Evolutionary conservation across 2,329 filamentous ascomycete genomes (phyloP), one percentile per base, ranked within the genome.

Genomic region (Colletotrichum cuscutae): DNA sequence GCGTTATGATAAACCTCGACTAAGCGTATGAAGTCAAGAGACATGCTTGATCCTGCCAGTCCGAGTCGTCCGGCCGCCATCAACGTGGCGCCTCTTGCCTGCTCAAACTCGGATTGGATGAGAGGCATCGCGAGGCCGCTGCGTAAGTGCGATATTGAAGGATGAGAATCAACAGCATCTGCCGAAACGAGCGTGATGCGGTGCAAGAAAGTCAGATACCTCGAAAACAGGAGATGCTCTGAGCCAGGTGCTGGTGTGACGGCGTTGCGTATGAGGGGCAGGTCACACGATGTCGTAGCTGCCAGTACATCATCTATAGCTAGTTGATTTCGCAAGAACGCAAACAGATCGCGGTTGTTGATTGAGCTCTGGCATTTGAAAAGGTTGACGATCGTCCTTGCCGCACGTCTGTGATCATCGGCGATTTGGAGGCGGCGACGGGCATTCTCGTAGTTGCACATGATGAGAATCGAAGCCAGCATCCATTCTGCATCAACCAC

Each of bases 391-490:
- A 80, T 76, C 1, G 76, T 79, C 22, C 79, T 70, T 0, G 79
- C 79, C 5, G 79, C 79, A 54, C 74, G 74, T 11, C 79, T 68
- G 42, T 80, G 79, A 28, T 77, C 76, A 35, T 80, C 79, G 3
- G 79, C 79, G 1, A 76, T 77, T 4, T 72, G 71, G 3, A 74
- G 68, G 13, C 77, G 76, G 24, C 76, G 77, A 35, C 79, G 76
- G 30, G 77, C 76, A 76, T 79, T 79, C 62, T 80, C 79, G 54
- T 79, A 80, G 58, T 76, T 79, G 13, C 76, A 77, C 30, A 76
- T 75, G 62, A 76, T 74, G 1, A 80, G 73, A 26, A 80, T 80
- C 5, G 78, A 76, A 1, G 79, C 78, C 65, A 80, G 68, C 73
- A 80, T 77, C 77, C 79, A 80, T 60, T 79, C 78, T 13, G 77